phyloP scores from a whole-genome alignment of 2,329 filamentous ascomycete genomes.

The Ampelomyces quisqualis region DNA sequence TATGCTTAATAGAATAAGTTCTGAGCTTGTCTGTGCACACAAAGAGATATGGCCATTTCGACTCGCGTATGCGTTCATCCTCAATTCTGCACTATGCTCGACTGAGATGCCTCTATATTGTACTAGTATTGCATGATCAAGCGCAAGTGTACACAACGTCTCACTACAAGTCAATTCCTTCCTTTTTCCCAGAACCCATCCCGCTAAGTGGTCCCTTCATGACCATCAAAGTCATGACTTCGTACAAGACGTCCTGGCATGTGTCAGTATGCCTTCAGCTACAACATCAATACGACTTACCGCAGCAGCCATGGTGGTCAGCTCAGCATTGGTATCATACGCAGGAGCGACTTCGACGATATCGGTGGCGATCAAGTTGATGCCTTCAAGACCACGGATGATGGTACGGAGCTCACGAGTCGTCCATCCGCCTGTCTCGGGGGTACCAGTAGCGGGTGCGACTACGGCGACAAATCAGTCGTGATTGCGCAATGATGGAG shows the following conservation, averaged over 20 bases:
- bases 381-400: conserved; percentile 65
- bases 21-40: too few relatives aligned
- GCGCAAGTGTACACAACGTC: too few relatives aligned
- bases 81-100: too few relatives aligned
- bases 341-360: conserved; percentile 74
- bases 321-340: conserved; percentile 71
- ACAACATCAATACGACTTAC: conserved; percentile 31
- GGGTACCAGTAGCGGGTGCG: conserved; percentile 72
- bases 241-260: conserved; percentile 62
- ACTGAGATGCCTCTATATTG: too few relatives aligned
- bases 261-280: conserved; percentile 6
- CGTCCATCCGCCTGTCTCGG: conserved; percentile 74
- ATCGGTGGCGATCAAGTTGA: conserved; percentile 70
- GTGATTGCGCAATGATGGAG: neutral
- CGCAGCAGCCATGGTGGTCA: conserved; percentile 72
- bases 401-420: conserved; percentile 73
- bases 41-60: too few relatives aligned
- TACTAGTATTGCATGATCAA: too few relatives aligned
- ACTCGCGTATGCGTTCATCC: too few relatives aligned
- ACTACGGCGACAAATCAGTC: conserved; percentile 45
- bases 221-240: conserved; percentile 80
- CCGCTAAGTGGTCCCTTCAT: conserved; percentile 70
- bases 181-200: conserved; percentile 40
- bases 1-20: too few relatives aligned
- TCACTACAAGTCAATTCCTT: conserved; percentile 29